These are phyloP conservation scores for Vigna hirtella DNA, from an alignment of 306 rosid genomes.

Conservation along the genomic window DNA sequence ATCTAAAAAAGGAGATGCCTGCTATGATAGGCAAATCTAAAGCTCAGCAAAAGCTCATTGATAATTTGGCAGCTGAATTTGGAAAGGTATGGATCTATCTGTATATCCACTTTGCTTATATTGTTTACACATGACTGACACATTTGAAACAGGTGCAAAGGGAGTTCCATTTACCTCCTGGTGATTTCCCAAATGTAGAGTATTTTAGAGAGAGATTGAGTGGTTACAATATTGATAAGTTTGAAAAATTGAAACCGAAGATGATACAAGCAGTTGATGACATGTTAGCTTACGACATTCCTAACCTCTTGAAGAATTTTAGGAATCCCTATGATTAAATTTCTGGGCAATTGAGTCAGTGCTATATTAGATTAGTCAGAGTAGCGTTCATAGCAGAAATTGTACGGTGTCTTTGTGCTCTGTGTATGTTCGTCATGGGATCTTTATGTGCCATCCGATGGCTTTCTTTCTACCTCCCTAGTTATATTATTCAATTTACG, in stretches of 20 bases:
- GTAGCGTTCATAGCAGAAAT: slow-evolving; percentile 33
- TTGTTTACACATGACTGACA: slow-evolving; percentile 5
- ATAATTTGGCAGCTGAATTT: slow-evolving; percentile 76
- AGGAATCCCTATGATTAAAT: slow-evolving; percentile 74
- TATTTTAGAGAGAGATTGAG: slow-evolving; percentile 66
- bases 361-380: slow-evolving; percentile 16
- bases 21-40: slow-evolving; percentile 86
- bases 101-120: neutral
- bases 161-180: slow-evolving; percentile 84
- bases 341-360: neutral
- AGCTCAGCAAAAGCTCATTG: slow-evolving; percentile 78
- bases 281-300: slow-evolving; percentile 89
- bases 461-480: slow-evolving; percentile 12
- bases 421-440: slow-evolving; percentile 33
- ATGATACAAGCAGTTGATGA: slow-evolving; percentile 85
- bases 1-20: slow-evolving; percentile 91
- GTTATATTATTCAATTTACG: neutral
- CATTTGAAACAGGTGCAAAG: slow-evolving; percentile 72
- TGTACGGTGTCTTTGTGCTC: neutral
- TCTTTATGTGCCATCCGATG: slow-evolving; percentile 22
- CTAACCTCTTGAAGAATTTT: slow-evolving; percentile 79
- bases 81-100: slow-evolving; percentile 69
- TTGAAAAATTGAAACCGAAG: slow-evolving; percentile 81
- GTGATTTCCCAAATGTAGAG: slow-evolving; percentile 87
- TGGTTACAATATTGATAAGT: slow-evolving; percentile 77